Evolutionary conservation across 208 protist species (phyloP), one percentile per base, ranked within the genome.

Genomic region (Crithidia bombi): DNA sequence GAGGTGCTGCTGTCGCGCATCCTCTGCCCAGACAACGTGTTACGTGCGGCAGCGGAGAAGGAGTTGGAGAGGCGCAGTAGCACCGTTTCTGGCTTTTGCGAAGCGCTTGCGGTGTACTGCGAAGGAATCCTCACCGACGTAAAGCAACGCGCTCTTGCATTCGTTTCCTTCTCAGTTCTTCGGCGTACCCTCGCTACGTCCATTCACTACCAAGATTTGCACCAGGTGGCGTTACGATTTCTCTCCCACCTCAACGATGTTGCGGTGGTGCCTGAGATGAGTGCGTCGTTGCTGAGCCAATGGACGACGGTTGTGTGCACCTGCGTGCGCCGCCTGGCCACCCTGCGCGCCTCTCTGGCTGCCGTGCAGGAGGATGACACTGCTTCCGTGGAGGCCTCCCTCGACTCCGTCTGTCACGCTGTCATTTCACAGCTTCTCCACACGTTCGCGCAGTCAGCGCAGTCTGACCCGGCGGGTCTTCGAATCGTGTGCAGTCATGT

Each of bases 151-250:
- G 46, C 71, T 50, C 55, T 54, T 44, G 47, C 55, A 4, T 28
- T 89, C 19, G 65, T 91, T 11, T 74, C 69, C 9, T 71, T 89
- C 30, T 78, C 76, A 35, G 76, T 81, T 17, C 51, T 91, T 23
- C 88, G 87, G 62, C 86, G 81, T 44, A 74, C 62, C 25, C 35
- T 83, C 23, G 10, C 35, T 14, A 12, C 41, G 28, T 25, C 68
- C 9, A 36, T 36, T 50, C 1, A 59, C 26, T 28, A 35, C 33
- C 41, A 44, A 5, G 72, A 77, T 28, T 26, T 83, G 54, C 49
- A 63, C 28, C 51, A 69, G 21, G 51, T 79, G 0, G 64, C 64
- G 9, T 33, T 39, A n/a, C 23, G 35, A 14, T 69, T 79, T 30
- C 32, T 59, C n/a, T 30, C 63, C 21, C 30, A 65, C 36, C 38